phyloP scores from a whole-genome alignment of 495 filamentous ascomycete species.

The Neohortaea acidophila region DNA sequence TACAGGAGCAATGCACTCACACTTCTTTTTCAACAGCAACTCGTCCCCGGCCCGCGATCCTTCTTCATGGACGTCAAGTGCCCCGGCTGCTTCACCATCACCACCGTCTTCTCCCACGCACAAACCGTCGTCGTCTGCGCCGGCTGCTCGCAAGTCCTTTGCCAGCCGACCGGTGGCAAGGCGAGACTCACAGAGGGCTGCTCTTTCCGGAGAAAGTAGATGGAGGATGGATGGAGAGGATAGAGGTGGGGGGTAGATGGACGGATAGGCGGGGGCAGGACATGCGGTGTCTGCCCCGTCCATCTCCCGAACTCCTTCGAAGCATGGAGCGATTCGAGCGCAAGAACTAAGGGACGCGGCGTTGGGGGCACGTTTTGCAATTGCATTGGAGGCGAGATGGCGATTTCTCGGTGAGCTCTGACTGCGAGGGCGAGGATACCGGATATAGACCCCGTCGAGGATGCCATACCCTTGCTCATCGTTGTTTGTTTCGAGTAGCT shows the following conservation, averaged over 20 bases:
- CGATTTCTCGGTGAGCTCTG: constrained; percentile 3
- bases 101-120: constrained; percentile 98
- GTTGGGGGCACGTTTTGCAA: background rate
- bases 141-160: constrained; percentile 91
- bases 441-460: constrained; percentile 3
- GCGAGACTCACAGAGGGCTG: constrained; percentile 94
- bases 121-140: constrained; percentile 99
- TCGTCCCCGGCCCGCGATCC: constrained; percentile 88
- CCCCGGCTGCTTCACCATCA: constrained; percentile 99
- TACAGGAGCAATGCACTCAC: background rate
- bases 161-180: constrained; percentile 98
- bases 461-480: constrained; percentile 5
- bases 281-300: background rate
- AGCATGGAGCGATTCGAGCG: background rate
- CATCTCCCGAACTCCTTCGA: background rate
- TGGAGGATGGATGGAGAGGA: background rate
- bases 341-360: background rate
- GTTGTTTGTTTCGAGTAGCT: too few species aligned
- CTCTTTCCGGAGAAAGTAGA: constrained; percentile 99
- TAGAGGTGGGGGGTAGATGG: background rate
- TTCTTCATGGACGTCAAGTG: constrained; percentile 99
- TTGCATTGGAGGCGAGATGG: constrained; percentile 4
- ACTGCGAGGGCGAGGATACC: constrained; percentile 2
- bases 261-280: background rate
- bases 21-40: constrained; percentile 40